Base-by-base conservation (phyloP, 2,329 filamentous ascomycete genomes). In the Cytospora paraplurivora region DNA sequence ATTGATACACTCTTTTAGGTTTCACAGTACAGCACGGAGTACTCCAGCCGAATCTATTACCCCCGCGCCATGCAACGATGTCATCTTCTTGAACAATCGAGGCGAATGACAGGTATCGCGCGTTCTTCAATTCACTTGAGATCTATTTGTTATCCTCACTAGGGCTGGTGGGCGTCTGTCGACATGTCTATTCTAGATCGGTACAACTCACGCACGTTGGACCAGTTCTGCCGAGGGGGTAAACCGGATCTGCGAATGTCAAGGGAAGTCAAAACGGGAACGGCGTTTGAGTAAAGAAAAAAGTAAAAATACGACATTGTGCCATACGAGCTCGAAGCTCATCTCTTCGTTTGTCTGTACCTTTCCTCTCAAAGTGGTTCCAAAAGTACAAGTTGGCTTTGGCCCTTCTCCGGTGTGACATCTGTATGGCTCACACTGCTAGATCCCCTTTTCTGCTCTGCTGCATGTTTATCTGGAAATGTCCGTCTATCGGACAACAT, bases 261-360 rank as follows among this genome's bases (percentile, higher is more conserved):
- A 37, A 35, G 44, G 54, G 38, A 61, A 61, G 52, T 51, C 51
- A 38, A 53, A 35, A 52, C 47, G 47, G 51, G 49, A 34, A 38
- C 47, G 59, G 59, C 59, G 59, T 61, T 59, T 13, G 38, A 55
- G 51, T 61, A 61, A 49, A 55, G 17, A 21, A 55, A 61, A 61
- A 47, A 61, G 49, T 34, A 61, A 55, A 55, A 12, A 17, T 50
- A 44, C 34, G 59, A 49, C 38, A 37, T 54, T 12, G 27, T 55
- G 35, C 21, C 41, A 38, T 34, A 61, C 33, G 52, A 37, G 49
- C 47, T 47, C 52, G 35, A 34, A 54, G 62, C 57, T 47, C 35
- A 38, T 56, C 35, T 13, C n/a, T 27, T 17, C 12, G 17, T 34
- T 32, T 27, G 3, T 55, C 13, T 33, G 17, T 35, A 8, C 13